Conservation (phyloP, 2,329 filamentous ascomycete species). For the Rutstroemia sydowiana region DNA sequence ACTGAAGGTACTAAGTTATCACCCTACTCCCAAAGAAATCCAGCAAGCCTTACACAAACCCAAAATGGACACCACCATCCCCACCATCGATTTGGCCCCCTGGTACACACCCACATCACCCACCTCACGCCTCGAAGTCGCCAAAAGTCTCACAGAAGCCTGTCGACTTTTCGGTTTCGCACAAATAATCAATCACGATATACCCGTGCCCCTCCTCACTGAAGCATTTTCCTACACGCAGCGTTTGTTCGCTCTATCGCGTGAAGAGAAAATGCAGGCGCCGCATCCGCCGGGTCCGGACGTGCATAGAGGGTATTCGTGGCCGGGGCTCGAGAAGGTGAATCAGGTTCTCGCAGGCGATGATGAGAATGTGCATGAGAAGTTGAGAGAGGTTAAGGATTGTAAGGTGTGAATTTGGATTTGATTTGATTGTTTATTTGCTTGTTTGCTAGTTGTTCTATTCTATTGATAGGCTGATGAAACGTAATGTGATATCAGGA, state of each 20-base stretch:
- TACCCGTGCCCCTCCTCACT: slow-evolving; percentile 33
- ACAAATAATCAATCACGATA: slow-evolving; percentile 41
- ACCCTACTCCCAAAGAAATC: no score
- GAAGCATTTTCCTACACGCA: slow-evolving; percentile 39
- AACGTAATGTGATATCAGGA: no score
- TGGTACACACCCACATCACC: slow-evolving; percentile 13
- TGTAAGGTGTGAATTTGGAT: slow-evolving; percentile 37
- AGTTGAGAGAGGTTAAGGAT: slow-evolving; percentile 40
- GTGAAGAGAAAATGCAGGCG: slow-evolving; percentile 40
- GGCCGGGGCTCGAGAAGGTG: slow-evolving; percentile 46
- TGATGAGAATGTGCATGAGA: slow-evolving; percentile 34
- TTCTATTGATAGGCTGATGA: no score
- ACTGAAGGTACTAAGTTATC: no score
- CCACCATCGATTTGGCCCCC: slow-evolving; percentile 22
- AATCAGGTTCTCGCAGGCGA: slow-evolving; percentile 38
- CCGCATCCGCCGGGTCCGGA: slow-evolving; percentile 41
- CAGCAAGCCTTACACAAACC: no score
- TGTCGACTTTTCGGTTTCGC: slow-evolving; percentile 40
- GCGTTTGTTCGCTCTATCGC: slow-evolving; percentile 37
- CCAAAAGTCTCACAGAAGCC: slow-evolving; percentile 35
- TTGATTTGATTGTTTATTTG: no score
- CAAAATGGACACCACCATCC: slow-evolving; percentile 10
- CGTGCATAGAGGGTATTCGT: slow-evolving; percentile 48
- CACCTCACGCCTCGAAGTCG: slow-evolving; percentile 28
- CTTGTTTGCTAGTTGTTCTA: no score